Conservation (phyloP, 2,329 filamentous ascomycete genomes). For the Trichoderma sp. region DNA sequence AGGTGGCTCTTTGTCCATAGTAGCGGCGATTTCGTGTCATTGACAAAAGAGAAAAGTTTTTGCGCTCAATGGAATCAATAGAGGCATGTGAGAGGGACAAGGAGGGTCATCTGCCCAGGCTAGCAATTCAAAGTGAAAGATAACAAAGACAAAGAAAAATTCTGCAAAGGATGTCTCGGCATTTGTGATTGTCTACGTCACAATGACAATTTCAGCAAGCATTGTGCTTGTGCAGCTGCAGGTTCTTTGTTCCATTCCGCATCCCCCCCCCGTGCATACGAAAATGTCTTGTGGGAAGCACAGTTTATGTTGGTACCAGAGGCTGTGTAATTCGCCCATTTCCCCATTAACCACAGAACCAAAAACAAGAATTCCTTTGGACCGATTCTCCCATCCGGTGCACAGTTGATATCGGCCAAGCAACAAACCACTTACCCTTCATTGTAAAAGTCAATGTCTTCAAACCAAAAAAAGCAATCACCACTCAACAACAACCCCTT, state of each 20-base stretch:
- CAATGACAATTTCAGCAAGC: background rate
- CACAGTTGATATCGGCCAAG: background rate
- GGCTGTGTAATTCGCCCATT: too few species aligned
- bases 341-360: background rate
- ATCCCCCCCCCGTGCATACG: background rate
- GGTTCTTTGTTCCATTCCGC: background rate
- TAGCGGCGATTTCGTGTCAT: background rate
- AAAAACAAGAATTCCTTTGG: background rate
- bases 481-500: background rate
- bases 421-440: background rate
- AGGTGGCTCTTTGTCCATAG: background rate
- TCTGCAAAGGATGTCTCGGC: background rate
- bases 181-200: background rate
- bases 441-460: background rate
- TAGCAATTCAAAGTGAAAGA: too few species aligned
- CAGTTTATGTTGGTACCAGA: background rate
- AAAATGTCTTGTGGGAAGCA: background rate
- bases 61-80: background rate
- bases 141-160: background rate
- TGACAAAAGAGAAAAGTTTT: background rate
- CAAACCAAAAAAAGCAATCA: fast-evolving
- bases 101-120: too few species aligned
- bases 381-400: background rate
- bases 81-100: background rate
- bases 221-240: background rate